These are phyloP conservation scores for Hymenotorrendiella dingleyae DNA, from an alignment of 2,329 filamentous ascomycete genomes.

Conservation along the genomic window DNA sequence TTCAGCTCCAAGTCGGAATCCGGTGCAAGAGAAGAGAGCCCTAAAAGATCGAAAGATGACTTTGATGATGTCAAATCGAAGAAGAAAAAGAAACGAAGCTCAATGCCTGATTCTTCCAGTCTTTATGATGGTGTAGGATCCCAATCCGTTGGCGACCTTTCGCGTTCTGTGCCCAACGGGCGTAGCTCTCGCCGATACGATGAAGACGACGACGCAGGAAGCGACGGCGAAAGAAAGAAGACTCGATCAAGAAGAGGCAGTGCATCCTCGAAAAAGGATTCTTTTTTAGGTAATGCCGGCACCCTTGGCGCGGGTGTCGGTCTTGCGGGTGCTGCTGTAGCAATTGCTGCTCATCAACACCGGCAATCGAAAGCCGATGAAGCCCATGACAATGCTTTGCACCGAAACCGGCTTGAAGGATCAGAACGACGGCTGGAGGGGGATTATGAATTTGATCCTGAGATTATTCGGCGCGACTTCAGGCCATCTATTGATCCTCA, in stretches of 20 bases:
- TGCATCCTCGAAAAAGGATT: constrained; percentile 36
- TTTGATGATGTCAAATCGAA: constrained; percentile 27
- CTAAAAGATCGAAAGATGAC: constrained; percentile 23
- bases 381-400: constrained; percentile 20
- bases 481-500: constrained; percentile 62
- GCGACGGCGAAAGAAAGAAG: constrained; percentile 26
- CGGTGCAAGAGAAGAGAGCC: constrained; percentile 21
- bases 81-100: constrained; percentile 29
- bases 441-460: constrained; percentile 46
- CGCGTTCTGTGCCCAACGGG: constrained; percentile 21
- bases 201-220: constrained; percentile 15
- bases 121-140: constrained; percentile 22
- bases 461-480: constrained; percentile 51
- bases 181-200: constrained; percentile 19
- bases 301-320: constrained; percentile 66
- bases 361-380: constrained; percentile 31
- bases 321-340: constrained; percentile 44
- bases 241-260: constrained; percentile 23
- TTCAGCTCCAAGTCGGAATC: constrained; percentile 34
- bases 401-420: constrained; percentile 3
- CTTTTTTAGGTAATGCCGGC: constrained; percentile 70
- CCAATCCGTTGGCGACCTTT: constrained; percentile 20
- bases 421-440: constrained; percentile 6
- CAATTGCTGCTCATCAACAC: constrained; percentile 30
- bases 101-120: constrained; percentile 22